phyloP scores from a whole-genome alignment of 192 early-diverging fungal genomes.

The Backusella westeae region DNA sequence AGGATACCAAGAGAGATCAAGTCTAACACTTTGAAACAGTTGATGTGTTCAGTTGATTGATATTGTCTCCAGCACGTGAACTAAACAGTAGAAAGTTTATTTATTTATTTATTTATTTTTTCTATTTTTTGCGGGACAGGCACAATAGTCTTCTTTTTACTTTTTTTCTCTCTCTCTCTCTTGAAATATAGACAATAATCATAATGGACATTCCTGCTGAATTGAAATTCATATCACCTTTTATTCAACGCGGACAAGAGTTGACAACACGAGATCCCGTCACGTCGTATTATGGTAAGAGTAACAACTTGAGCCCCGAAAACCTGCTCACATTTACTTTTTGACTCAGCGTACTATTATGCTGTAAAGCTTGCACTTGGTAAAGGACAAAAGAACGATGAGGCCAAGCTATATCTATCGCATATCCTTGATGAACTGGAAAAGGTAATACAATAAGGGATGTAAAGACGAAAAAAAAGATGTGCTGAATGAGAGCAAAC shows the following conservation, averaged over 20 bases:
- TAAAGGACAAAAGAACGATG: constrained; percentile 48
- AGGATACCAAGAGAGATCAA: too few species aligned
- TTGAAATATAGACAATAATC: neutral
- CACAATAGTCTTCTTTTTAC: neutral
- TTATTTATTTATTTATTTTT: neutral
- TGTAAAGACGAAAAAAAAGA: neutral
- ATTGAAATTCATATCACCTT: constrained; percentile 68
- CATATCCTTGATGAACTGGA: constrained; percentile 81
- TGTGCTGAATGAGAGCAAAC: neutral
- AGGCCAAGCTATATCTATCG: constrained; percentile 61
- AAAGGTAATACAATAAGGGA: constrained; percentile 39
- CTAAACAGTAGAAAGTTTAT: neutral
- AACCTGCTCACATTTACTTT: neutral
- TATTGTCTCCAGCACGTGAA: neutral
- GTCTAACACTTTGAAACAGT: too few species aligned
- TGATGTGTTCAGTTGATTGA: neutral
- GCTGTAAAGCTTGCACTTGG: constrained; percentile 79
- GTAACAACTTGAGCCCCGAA: neutral
- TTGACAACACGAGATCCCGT: constrained; percentile 78
- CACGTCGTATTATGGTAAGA: constrained; percentile 89
- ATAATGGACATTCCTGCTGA: constrained; percentile 53
- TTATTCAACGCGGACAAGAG: constrained; percentile 82
- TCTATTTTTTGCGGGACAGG: neutral
- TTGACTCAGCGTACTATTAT: constrained; percentile 68
- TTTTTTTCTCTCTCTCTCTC: neutral